Evolutionary conservation across 2,329 filamentous ascomycete species (phyloP), one percentile per base, ranked within the genome.

Genomic region (Thelonectria discophora): DNA sequence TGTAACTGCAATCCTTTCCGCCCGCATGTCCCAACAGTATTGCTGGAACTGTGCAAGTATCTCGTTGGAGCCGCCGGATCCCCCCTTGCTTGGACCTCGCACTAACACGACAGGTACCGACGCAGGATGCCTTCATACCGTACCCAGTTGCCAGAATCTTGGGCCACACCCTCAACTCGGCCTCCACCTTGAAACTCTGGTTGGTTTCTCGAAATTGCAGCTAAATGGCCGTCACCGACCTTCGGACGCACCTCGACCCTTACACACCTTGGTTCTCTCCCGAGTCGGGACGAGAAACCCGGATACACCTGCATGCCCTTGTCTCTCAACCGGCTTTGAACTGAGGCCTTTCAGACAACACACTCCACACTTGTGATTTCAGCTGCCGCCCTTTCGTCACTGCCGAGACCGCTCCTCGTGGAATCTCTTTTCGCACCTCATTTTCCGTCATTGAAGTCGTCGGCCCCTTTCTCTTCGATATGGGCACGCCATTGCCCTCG

Each of bases 321-420:
- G 43, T 37, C 30, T 18, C 42, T 24, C 24, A 50, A 34, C 46
- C 18, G 42, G 39, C 32, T 46, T 39, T 27, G 6, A 13, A 40
- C 17, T 46, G 45, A 46, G 32, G 45, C 27, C 40, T 27, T 37
- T 18, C 34, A 37, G 34, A 47, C 12, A 32, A 32, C 15, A 18
- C 21, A 27, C 54, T 37, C 47, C 43, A 34, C 27, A 15, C 39
- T 27, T n/a, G 53, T 53, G 32, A 1, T 43, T 48, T 53, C 53
- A 61, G 48, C 45, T 47, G 48, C 42, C 53, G 24, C 47, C 48
- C 48, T 42, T 24, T 48, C 48, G 20, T 52, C 24, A 24, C 34
- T 61, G 55, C 55, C 55, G 62, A 66, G 58, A 65, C 62, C 58
- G 62, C 59, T 53, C 37, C 55, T 56, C 50, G 21, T 51, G 20